These are phyloP conservation scores for Oryza longistaminata DNA, from an alignment of 176 grass and related monocot genomes.

Conservation along the genomic window DNA sequence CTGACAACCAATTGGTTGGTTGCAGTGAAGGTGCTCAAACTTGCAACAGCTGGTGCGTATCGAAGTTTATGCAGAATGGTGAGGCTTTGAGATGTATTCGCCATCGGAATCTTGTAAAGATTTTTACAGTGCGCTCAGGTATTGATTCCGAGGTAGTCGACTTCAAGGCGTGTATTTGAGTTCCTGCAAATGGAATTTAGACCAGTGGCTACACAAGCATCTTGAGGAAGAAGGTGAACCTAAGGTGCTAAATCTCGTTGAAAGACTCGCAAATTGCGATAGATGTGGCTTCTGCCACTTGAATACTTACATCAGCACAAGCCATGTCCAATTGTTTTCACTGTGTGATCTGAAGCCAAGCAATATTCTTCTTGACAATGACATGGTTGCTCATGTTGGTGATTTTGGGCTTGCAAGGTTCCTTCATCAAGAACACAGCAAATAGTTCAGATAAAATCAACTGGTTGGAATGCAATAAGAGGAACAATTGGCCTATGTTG, in stretches of 20 bases:
- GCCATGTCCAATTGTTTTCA: slow-evolving; percentile 17
- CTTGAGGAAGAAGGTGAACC: background rate
- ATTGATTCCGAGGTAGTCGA: slow-evolving; percentile 2
- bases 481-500: slow-evolving; percentile 32
- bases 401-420: slow-evolving; percentile 24
- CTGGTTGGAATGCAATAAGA: slow-evolving; percentile 3
- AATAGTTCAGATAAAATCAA: background rate
- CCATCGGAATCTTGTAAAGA: slow-evolving; percentile 28
- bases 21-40: slow-evolving; percentile 32
- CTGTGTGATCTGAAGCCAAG: slow-evolving; percentile 33
- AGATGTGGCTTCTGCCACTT: slow-evolving; percentile 9
- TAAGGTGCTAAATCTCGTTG: background rate
- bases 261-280: slow-evolving; percentile 11
- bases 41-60: background rate
- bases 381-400: background rate
- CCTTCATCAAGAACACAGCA: background rate
- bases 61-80: slow-evolving; percentile 22
- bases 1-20: background rate
- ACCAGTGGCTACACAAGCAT: slow-evolving; percentile 10
- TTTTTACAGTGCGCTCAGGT: slow-evolving; percentile 17
- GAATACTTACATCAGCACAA: slow-evolving; percentile 22
- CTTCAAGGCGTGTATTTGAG: slow-evolving; percentile 26
- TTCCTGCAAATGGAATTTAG: slow-evolving; percentile 8
- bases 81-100: slow-evolving; percentile 1
- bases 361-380: slow-evolving; percentile 18